Percentiles rank a stretch among this genome's conserved stretches.
Evolutionary conservation across 129 eudicot species (phyloP).

Genomic region (Dittrichia graveolens): DNA sequence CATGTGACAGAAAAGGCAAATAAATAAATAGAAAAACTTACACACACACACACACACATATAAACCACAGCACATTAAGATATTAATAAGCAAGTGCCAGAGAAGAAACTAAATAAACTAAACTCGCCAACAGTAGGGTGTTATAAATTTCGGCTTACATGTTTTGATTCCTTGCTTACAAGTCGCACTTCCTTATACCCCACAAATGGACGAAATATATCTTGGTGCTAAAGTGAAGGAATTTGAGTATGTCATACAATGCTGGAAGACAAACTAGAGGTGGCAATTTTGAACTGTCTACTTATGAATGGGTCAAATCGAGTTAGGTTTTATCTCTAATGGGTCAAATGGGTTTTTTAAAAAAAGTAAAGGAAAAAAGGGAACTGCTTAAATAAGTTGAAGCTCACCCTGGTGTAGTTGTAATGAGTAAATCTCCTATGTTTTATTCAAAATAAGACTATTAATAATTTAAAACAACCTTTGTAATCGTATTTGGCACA

Average conservation of each 20-base stretch:
- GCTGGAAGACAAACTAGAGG: background rate
- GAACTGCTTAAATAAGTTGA: background rate
- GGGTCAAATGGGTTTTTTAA: background rate
- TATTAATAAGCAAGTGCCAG: background rate
- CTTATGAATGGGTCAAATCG: background rate
- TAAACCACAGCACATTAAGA: background rate
- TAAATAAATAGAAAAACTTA: background rate
- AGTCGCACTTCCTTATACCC: slow-evolving; percentile 76
- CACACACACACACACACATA: background rate
- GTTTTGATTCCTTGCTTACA: slow-evolving; percentile 62
- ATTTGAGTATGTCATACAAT: slow-evolving; percentile 9
- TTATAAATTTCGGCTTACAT: slow-evolving; percentile 43
- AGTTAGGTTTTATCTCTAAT: background rate
- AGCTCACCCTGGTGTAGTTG: background rate
- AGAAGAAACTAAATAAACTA: too few relatives aligned
- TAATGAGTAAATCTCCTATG: background rate
- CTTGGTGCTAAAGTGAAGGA: slow-evolving; percentile 43
- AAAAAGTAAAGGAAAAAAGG: background rate
- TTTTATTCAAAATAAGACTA: background rate
- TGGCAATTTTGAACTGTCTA: background rate
- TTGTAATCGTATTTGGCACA: background rate
- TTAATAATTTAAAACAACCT: background rate
- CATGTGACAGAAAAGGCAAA: background rate
- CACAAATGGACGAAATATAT: slow-evolving; percentile 76
- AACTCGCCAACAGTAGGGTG: too few relatives aligned